Evolutionary conservation across 192 early-diverging fungal species (phyloP), one percentile per base, ranked within the genome.

Genomic region (Backusella circina): DNA sequence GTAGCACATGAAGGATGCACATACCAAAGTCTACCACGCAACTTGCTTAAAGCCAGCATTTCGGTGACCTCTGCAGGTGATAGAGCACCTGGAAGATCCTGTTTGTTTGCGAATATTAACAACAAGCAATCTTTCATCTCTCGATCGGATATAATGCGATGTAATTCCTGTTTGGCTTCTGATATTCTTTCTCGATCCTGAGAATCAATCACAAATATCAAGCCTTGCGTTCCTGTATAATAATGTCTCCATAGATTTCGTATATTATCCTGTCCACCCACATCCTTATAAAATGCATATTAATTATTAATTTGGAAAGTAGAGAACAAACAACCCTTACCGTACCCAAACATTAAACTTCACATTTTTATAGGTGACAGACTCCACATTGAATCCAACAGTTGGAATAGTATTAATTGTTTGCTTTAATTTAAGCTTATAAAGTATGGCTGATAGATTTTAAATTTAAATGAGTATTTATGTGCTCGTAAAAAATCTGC

Each of bases 341-440:
- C 94, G 33, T 69, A 71, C 70, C 64, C 67, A 76, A 54, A 81
- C 79, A 71, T 81, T 81, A 41, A 81, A 81, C 65, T 81, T 81
- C 33, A 81, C 79, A 36, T 95, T 95, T 85, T 94, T 94, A 85
- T 94, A 95, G 35, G 90, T 91, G 8, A 95, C 93, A 7, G 92
- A 91, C 77, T 95, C 94, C 51, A 94, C 93, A 79, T 94, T 95
- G 85, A 95, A 95, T 39, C 94, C 94, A 71, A 99, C 97, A 65
- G 97, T 99, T 26, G 98, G 98, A 75, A 99, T 98, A 47, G 98
- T 99, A n/a, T 97, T 99, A 51, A 99, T 97, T 66, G 97, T 95
- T 85, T 99, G 96, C 76, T 97, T 97, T 32, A 99, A 86, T 86
- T 98, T 98, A 38, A 99, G 91, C 87, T 98, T 98, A 91, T 98